Evolutionary conservation across 495 filamentous ascomycete genomes (phyloP).

Genomic region (Paragyromitra xinjiangensis): DNA sequence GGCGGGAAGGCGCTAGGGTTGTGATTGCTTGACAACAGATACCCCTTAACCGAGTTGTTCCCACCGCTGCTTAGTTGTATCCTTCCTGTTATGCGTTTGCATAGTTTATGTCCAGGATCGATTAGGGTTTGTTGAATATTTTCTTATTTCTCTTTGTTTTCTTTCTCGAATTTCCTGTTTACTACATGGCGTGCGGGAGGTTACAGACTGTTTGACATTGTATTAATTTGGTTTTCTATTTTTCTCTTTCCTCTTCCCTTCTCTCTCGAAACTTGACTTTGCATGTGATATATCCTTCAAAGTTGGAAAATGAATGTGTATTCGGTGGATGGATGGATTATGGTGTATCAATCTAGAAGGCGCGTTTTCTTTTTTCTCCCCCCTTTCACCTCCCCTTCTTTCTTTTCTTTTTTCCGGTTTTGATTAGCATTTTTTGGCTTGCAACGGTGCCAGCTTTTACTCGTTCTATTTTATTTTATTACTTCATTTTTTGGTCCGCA

Average conservation of each 20-base stretch:
- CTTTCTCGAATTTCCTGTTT: constrained; percentile 18
- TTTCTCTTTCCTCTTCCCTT: constrained; percentile 7
- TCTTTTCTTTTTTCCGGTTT: background rate
- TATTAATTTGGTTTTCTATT: constrained; percentile 42
- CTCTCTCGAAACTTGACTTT: background rate
- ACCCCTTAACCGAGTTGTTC: background rate
- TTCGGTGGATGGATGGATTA: constrained; percentile 30
- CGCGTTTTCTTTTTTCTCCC: constrained; percentile 21
- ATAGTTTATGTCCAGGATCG: constrained; percentile 36
- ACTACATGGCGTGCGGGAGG: constrained; percentile 38
- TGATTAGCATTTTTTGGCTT: constrained; percentile 10
- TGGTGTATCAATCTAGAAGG: constrained; percentile 50
- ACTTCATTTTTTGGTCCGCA: constrained; percentile 10
- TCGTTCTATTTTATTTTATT: constrained; percentile 2
- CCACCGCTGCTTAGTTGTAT: background rate
- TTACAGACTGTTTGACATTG: constrained; percentile 41
- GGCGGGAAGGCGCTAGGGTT: constrained; percentile 91
- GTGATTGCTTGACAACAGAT: constrained; percentile 61
- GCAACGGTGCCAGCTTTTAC: background rate
- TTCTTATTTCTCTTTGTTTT: constrained; percentile 8
- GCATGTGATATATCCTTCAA: background rate
- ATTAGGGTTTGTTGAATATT: constrained; percentile 5
- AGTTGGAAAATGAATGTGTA: constrained; percentile 26
- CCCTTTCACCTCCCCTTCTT: background rate
- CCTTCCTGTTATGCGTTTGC: constrained; percentile 10